Base-by-base conservation (phyloP, 2,329 filamentous ascomycete genomes). In the Alternaria ethzedia region DNA sequence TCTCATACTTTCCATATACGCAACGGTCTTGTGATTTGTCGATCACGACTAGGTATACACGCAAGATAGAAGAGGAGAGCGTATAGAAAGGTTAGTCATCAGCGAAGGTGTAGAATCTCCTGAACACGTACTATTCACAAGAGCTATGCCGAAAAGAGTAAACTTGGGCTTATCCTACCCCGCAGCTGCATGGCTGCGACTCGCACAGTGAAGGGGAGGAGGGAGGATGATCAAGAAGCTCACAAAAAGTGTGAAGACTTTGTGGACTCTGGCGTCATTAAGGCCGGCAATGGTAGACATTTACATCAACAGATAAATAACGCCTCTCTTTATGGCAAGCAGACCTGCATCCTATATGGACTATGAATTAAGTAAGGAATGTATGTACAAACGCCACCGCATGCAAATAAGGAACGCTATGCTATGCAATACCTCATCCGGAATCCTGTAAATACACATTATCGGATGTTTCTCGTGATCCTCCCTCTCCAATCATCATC, bases 331-430 rank as follows among this genome's bases (percentile, higher is more conserved):
- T 5, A 51, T 36, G 30, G 28, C 17, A 32, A n/a, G 17, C 28
- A 21, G 8, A 23, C 21, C 12, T 51, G 20, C 49, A 15, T 52
- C 36, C 13, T n/a, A 52, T 21, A 52, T 57, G 56, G 20, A 59
- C 8, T 17, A 65, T 63, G 52, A 63, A 17, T 56, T 41, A 46
- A 65, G 57, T 41, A 65, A 65, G 63, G 63, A 65, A 52, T 63
- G 59, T 62, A 47, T 52, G 21, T 57, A 43, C 32, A 62, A 58
- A 58, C 59, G 54, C 59, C 55, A 55, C 26, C n/a, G 21, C 17
- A 63, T 62, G 54, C 59, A 55, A 45, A 28, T 25, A 21, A 57
- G 32, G 47, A 50, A 36, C 55, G 51, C 59, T 51, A 56, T 57
- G 59, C 59, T 41, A 62, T 54, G 43, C 57, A 61, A 43, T 59